Conservation (phyloP, 2,329 filamentous ascomycete genomes). For the Cytospora chrysosperma region DNA sequence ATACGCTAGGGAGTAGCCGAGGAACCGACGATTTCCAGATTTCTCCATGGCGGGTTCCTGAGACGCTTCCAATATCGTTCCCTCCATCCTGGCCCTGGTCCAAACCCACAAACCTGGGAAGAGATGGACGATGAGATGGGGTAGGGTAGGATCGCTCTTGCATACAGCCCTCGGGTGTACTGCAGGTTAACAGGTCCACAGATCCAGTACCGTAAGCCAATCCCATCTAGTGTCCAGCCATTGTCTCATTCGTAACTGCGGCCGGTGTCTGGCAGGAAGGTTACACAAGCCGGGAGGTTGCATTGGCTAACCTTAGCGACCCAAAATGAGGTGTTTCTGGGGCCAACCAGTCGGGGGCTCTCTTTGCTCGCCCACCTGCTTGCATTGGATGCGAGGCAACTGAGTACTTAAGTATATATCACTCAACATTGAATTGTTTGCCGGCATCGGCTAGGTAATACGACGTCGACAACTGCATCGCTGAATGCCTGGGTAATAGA, state of each 20-base stretch:
- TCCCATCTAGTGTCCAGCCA: slow-evolving; percentile 14
- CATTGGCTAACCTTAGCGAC: slow-evolving; percentile 13
- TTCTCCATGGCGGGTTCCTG: not conserved
- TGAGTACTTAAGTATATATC: too few species aligned
- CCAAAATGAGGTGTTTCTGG: slow-evolving; percentile 3
- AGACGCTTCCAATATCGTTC: not conserved
- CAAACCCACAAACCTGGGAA: not conserved
- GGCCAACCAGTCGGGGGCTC: not conserved
- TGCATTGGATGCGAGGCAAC: too few species aligned
- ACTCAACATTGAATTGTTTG: slow-evolving; percentile 18
- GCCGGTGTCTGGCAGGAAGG: slow-evolving; percentile 20
- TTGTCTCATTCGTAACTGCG: slow-evolving; percentile 17
- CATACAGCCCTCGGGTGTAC: slow-evolving; percentile 13
- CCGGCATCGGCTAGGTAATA: slow-evolving; percentile 2
- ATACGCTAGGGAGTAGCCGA: slow-evolving; percentile 5
- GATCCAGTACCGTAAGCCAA: slow-evolving; percentile 13
- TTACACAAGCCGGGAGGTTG: slow-evolving; percentile 14
- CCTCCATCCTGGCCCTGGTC: not conserved
- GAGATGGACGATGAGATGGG: not conserved
- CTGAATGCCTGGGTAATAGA: not conserved
- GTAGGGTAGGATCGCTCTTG: slow-evolving; percentile 1
- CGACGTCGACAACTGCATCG: not conserved
- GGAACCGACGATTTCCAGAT: not conserved
- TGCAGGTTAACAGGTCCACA: slow-evolving; percentile 9
- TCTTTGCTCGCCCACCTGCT: not conserved